phyloP scores from a whole-genome alignment of 495 filamentous ascomycete genomes.

The Neurospora sp. region DNA sequence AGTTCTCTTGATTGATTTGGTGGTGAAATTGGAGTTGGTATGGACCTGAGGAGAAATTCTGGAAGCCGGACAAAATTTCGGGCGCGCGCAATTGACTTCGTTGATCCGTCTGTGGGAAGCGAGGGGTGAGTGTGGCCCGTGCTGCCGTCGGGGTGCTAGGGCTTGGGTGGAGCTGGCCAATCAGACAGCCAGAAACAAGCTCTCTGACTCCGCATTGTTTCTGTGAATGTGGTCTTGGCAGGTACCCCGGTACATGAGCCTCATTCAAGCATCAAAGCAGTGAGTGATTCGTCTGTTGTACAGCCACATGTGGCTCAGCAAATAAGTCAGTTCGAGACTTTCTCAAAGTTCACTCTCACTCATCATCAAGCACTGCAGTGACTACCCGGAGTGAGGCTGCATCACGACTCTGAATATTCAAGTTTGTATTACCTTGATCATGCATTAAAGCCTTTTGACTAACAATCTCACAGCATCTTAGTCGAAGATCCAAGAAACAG shows the following conservation, averaged over 20 bases:
- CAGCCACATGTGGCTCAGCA: slow-evolving; percentile 16
- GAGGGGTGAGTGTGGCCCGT: slow-evolving; percentile 2
- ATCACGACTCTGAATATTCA: neutral
- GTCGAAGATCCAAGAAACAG: neutral
- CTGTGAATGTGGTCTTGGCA: neutral
- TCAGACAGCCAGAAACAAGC: neutral
- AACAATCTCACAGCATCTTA: neutral
- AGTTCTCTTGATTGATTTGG: slow-evolving; percentile 17
- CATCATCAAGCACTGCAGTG: neutral
- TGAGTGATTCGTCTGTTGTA: neutral
- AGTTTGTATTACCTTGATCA: neutral
- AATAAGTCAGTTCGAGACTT: slow-evolving; percentile 1
- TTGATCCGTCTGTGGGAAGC: slow-evolving; percentile 13
- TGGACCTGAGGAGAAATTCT: slow-evolving; percentile 8
- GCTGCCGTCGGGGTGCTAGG: slow-evolving; percentile 17
- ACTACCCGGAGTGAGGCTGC: neutral
- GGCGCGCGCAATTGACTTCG: slow-evolving; percentile 14
- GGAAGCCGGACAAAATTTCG: slow-evolving; percentile 15
- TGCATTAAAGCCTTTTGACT: neutral
- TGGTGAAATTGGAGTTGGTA: slow-evolving; percentile 8
- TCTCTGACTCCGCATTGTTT: neutral
- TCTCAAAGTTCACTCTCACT: neutral
- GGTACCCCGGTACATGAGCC: slow-evolving; percentile 3
- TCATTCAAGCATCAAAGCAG: neutral
- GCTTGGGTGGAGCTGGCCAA: slow-evolving; percentile 17